Conservation (phyloP, 768 basidiomycete genomes). For the Russula dissimulans region DNA sequence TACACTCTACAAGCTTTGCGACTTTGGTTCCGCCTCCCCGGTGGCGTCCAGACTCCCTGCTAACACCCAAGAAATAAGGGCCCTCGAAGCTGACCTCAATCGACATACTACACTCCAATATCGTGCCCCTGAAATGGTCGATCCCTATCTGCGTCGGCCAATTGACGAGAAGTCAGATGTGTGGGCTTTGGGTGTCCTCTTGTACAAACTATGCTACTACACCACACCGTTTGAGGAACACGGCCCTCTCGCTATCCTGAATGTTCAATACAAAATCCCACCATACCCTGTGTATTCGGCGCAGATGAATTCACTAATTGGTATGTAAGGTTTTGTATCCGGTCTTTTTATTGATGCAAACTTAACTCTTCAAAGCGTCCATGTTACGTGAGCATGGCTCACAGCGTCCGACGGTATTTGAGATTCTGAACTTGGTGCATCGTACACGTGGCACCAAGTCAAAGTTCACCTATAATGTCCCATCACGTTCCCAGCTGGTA, state of each 20-base stretch:
- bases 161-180: conserved; percentile 94
- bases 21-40: conserved; percentile 89
- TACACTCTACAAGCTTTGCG: conserved; percentile 89
- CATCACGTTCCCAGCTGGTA: conserved; percentile 42
- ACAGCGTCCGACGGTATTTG: conserved; percentile 81
- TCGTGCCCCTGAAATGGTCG: conserved; percentile 98
- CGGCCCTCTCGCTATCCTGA: conserved; percentile 90
- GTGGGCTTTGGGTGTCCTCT: conserved; percentile 93
- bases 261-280: conserved; percentile 90
- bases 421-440: conserved; percentile 77
- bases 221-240: conserved; percentile 99
- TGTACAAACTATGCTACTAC: conserved; percentile 99
- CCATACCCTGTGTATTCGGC: conserved; percentile 81
- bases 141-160: conserved; percentile 71
- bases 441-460: conserved; percentile 81
- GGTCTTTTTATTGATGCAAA: conserved; percentile 10
- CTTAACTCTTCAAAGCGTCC: conserved; percentile 41
- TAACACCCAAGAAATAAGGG: conserved; percentile 75
- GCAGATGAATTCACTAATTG: conserved; percentile 75
- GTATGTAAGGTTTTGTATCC: conserved; percentile 35
- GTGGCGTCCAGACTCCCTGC: conserved; percentile 63
- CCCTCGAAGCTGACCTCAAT: conserved; percentile 85
- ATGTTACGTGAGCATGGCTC: conserved; percentile 90
- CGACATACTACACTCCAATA: conserved; percentile 96
- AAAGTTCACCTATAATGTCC: conserved; percentile 58